Percentiles rank a stretch among this genome's conserved stretches.
Conservation (phyloP, 1,139 yeast genomes). For the Taphrina flavorubra region DNA sequence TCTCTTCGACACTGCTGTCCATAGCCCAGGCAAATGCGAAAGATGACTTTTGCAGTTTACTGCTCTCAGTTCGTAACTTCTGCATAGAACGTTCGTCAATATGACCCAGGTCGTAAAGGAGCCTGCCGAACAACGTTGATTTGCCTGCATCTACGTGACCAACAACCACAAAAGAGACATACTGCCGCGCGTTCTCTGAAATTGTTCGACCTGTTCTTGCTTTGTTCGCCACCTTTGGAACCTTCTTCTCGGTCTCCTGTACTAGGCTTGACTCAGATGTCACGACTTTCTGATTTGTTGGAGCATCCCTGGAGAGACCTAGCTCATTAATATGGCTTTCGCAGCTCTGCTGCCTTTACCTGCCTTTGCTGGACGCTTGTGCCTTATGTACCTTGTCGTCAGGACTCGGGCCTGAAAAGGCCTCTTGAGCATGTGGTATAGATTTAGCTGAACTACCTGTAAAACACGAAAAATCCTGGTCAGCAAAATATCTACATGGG, state of each 20-base stretch:
- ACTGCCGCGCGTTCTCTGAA: constrained; percentile 47
- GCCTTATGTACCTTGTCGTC: constrained; percentile 66
- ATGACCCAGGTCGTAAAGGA: constrained; percentile 78
- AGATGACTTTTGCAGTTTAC: constrained; percentile 82
- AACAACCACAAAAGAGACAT: constrained; percentile 72
- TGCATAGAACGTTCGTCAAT: constrained; percentile 78
- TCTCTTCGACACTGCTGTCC: constrained; percentile 93
- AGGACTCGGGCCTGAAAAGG: constrained; percentile 74
- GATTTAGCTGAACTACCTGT: constrained; percentile 53
- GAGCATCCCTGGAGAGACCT: constrained; percentile 19
- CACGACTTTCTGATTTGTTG: background rate
- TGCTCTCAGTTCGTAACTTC: constrained; percentile 79
- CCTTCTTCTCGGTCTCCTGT: background rate
- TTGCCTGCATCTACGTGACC: constrained; percentile 99
- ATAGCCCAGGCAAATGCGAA: constrained; percentile 97
- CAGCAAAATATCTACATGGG: constrained; percentile 35
- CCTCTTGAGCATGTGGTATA: constrained; percentile 56
- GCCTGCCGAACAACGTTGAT: constrained; percentile 90
- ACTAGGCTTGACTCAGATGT: background rate
- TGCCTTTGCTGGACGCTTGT: constrained; percentile 32
- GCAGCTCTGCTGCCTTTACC: constrained; percentile 9
- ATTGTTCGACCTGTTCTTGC: constrained; percentile 56
- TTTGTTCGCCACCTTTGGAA: constrained; percentile 50
- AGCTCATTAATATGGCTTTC: constrained; percentile 40
- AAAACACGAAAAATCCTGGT: constrained; percentile 46